Conservation (phyloP, 257 asterid genomes). For the Solanum tacnaense region DNA sequence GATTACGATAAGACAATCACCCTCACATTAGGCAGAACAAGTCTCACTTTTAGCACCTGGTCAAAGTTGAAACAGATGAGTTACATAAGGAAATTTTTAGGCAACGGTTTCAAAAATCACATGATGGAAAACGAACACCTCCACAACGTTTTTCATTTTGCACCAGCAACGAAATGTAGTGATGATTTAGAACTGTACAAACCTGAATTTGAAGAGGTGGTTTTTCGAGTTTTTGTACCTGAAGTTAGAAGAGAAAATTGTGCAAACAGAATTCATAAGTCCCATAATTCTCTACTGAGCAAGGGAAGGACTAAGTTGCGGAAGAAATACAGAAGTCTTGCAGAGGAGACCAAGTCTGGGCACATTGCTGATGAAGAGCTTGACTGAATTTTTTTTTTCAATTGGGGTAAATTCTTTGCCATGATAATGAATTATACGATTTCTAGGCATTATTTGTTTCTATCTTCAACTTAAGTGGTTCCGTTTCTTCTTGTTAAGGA, state of each 20-base stretch:
- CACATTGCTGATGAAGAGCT: background rate
- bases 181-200: background rate
- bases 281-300: background rate
- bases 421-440: background rate
- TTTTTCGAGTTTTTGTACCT: background rate
- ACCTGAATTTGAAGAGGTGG: background rate
- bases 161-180: background rate
- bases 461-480: background rate
- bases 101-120: background rate
- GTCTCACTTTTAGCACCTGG: background rate
- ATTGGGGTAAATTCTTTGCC: background rate
- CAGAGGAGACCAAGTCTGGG: background rate
- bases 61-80: background rate
- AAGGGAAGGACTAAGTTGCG: background rate
- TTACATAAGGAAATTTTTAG: background rate
- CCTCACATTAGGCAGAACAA: background rate
- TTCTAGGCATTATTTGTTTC: background rate
- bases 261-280: background rate
- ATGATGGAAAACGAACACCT: background rate
- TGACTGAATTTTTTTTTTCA: background rate
- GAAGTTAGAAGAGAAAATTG: background rate
- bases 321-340: background rate
- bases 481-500: background rate
- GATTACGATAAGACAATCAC: background rate
- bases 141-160: background rate